A percentile compares a stretch with the other conserved stretches of the same genome.
Conservation (phyloP, 1,139 yeast genomes). For the Pichia sp. region DNA sequence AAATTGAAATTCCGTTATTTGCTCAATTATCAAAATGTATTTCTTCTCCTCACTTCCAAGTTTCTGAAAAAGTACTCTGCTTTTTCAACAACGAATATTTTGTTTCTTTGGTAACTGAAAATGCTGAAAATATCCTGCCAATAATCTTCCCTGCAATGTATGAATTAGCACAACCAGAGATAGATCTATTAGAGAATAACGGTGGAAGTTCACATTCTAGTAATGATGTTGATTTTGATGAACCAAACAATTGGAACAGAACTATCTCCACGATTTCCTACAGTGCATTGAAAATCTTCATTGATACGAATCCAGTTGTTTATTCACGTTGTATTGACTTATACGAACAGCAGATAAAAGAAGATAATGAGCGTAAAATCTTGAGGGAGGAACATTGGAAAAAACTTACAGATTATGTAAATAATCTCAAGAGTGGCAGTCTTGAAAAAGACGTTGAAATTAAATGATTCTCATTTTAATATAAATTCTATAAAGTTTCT, state of each 20-base stretch:
- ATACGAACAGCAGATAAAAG: slow-evolving; percentile 69
- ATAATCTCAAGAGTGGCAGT: slow-evolving; percentile 26
- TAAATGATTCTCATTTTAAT: slow-evolving; percentile 11
- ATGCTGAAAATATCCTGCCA: slow-evolving; percentile 86
- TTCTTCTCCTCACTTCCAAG: slow-evolving; percentile 94
- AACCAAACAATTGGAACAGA: slow-evolving; percentile 62
- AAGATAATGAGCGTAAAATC: slow-evolving; percentile 50
- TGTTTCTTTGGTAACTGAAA: slow-evolving; percentile 79
- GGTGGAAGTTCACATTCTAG: slow-evolving; percentile 20
- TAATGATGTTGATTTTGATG: slow-evolving; percentile 19
- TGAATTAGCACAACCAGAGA: slow-evolving; percentile 49
- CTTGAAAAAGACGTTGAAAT: slow-evolving; percentile 20
- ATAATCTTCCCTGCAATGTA: slow-evolving; percentile 86
- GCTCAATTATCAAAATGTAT: slow-evolving; percentile 93
- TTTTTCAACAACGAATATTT: slow-evolving; percentile 96
- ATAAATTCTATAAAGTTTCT: no score
- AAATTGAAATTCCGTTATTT: slow-evolving; percentile 88
- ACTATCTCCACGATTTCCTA: slow-evolving; percentile 87
- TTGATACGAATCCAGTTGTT: slow-evolving; percentile 87
- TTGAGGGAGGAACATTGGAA: slow-evolving; percentile 72
- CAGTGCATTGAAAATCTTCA: slow-evolving; percentile 83
- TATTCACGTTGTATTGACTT: slow-evolving; percentile 88
- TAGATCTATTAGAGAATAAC: slow-evolving; percentile 31
- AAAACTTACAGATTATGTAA: slow-evolving; percentile 57
- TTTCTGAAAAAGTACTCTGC: slow-evolving; percentile 88